phyloP scores from a whole-genome alignment of 2,329 filamentous ascomycete genomes.

The Aspergillus versicolor region DNA sequence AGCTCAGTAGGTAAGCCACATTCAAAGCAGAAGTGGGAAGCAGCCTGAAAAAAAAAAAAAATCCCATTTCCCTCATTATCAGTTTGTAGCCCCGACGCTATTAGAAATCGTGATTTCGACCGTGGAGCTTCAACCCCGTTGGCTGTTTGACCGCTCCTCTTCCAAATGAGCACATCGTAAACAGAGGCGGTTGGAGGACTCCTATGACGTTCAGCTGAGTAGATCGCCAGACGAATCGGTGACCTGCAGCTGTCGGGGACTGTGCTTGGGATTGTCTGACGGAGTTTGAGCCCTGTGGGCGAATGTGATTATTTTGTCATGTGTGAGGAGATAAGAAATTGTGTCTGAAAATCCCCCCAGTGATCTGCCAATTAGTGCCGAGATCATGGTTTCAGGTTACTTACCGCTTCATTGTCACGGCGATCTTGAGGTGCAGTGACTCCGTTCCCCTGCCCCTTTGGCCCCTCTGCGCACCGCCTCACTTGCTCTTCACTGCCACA shows the following conservation, averaged over 20 bases:
- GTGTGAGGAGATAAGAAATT: slow-evolving; percentile 8
- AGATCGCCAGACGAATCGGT: neutral
- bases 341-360: slow-evolving; percentile 6
- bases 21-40: neutral
- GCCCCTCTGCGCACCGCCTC: slow-evolving; percentile 29
- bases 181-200: neutral
- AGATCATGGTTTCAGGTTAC: slow-evolving; percentile 21
- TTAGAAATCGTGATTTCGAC: neutral
- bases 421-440: slow-evolving; percentile 14
- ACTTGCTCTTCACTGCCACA: slow-evolving; percentile 30
- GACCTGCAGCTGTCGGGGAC: neutral
- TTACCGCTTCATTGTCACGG: slow-evolving; percentile 21
- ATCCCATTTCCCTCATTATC: neutral
- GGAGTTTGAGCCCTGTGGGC: neutral
- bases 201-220: neutral
- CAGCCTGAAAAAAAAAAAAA: neutral
- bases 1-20: neutral
- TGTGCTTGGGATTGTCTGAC: neutral
- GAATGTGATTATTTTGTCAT: neutral
- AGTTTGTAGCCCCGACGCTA: neutral
- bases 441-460: slow-evolving; percentile 11
- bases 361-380: slow-evolving; percentile 20
- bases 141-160: neutral
- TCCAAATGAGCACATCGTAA: neutral
- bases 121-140: neutral